A percentile compares a stretch with the other conserved stretches of the same genome.
Conservation (phyloP, 2,329 filamentous ascomycete genomes). For the Aureobasidium vineae region DNA sequence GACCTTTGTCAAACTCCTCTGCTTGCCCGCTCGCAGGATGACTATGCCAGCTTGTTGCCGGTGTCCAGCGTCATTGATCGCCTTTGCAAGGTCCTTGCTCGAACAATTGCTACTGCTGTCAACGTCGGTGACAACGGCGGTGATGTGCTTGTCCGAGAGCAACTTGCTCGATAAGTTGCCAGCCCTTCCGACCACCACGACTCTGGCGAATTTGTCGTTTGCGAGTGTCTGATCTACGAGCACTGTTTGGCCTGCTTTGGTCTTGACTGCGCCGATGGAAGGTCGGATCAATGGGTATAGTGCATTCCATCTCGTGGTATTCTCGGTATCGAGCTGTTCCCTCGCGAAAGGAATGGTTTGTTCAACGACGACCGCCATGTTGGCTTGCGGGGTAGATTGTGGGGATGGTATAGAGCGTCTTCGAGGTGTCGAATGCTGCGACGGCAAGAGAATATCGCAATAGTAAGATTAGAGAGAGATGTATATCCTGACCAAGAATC, state of each 20-base stretch:
- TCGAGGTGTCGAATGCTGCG: neutral
- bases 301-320: constrained; percentile 36
- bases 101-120: constrained; percentile 31
- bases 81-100: constrained; percentile 34
- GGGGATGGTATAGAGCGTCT: neutral
- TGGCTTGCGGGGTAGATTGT: constrained; percentile 14
- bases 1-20: constrained; percentile 32
- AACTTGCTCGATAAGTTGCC: constrained; percentile 40
- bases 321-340: constrained; percentile 35
- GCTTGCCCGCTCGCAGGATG: constrained; percentile 34
- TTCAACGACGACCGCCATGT: constrained; percentile 40
- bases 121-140: constrained; percentile 36
- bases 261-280: constrained; percentile 33
- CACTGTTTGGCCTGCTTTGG: constrained; percentile 35
- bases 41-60: constrained; percentile 34
- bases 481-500: neutral
- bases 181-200: constrained; percentile 34
- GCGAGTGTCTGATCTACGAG: constrained; percentile 36
- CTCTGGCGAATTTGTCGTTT: constrained; percentile 33
- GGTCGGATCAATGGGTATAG: constrained; percentile 40
- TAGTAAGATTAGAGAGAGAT: too few species aligned
- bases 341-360: constrained; percentile 39
- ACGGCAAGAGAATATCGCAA: neutral
- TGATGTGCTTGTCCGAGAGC: constrained; percentile 37
- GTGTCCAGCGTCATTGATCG: constrained; percentile 33